Base-by-base conservation (phyloP, 148 eudicot genomes). In the Cornus controversa region DNA sequence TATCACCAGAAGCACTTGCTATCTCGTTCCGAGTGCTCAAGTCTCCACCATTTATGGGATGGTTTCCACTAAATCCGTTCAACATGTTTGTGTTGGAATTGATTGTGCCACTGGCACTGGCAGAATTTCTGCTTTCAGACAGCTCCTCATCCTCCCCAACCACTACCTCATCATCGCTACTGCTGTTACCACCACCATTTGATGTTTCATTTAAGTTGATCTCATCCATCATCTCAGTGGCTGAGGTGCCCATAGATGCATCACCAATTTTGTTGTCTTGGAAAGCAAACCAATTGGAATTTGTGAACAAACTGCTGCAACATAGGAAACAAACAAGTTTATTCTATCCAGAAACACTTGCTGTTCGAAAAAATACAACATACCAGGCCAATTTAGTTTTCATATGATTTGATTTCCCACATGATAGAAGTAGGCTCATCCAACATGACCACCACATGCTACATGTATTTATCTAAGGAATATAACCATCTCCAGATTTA, bases 201-300 rank as follows among this genome's bases (percentile, higher is more conserved):
- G 87, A 82, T 34, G 84, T 77, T 80, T 89, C 93, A 24, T 89
- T 88, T 71, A 93, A 75, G 88, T 86, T 90, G 54, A 93, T 83
- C 63, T 90, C 94, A 31, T 95, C 97, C 92, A 93, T 87, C 54
- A 79, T 82, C 42, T 91, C 92, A 50, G 88, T 81, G n/a, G 86
- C 73, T 42, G 96, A 85, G 66, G 92, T 81, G 74, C 88, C 82
- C 79, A 82, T 86, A 40, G 92, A 77, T 50, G 89, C 82, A 80
- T 80, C 79, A 24, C 86, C 89, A 40, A 69, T 80, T 80, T 87
- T 86, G 66, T 95, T 92, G 26, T 91, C 97, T 87, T 91, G 91
- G 87, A 93, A 93, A 57, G 97, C 87, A 89, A 95, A 93, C 99
- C 99, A 95, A 79, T 95, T 88, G 74, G 99, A 95, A 83, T 93